A percentile compares a stretch with the other conserved stretches of the same genome.
Conservation (phyloP, 78 protist genomes). For the Dictyostelium discoideum region DNA sequence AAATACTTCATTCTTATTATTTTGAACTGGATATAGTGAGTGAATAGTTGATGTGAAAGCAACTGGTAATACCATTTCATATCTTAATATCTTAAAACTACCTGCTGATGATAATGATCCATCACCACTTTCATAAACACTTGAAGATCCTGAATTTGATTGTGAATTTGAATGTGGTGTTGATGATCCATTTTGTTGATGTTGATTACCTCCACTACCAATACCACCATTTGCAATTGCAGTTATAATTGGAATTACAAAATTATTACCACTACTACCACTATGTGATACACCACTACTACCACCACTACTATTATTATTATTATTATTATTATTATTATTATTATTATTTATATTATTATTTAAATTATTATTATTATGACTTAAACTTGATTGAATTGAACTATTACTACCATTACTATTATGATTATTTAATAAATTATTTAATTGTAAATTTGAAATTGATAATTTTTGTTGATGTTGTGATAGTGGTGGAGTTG, state of each 20-base stretch:
- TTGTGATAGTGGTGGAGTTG: background rate
- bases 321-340: too few species aligned
- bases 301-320: background rate
- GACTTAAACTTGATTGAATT: background rate
- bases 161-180: background rate
- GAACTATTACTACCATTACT: background rate
- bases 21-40: background rate
- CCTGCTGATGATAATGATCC: slow-evolving; percentile 4
- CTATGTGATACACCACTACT: background rate
- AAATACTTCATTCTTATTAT: slow-evolving; percentile 13
- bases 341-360: too few species aligned
- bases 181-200: background rate
- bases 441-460: background rate
- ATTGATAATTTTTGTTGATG: slow-evolving; percentile 3
- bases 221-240: slow-evolving; percentile 3
- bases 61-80: background rate
- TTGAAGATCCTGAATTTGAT: background rate
- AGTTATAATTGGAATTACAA: background rate
- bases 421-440: background rate
- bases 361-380: too few species aligned
- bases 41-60: slow-evolving; percentile 27
- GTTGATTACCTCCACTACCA: background rate
- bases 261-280: background rate
- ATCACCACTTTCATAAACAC: background rate
- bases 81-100: background rate